These are phyloP conservation scores for Helotiales sp. DNA, from an alignment of 2,329 filamentous ascomycete genomes.

Conservation along the genomic window DNA sequence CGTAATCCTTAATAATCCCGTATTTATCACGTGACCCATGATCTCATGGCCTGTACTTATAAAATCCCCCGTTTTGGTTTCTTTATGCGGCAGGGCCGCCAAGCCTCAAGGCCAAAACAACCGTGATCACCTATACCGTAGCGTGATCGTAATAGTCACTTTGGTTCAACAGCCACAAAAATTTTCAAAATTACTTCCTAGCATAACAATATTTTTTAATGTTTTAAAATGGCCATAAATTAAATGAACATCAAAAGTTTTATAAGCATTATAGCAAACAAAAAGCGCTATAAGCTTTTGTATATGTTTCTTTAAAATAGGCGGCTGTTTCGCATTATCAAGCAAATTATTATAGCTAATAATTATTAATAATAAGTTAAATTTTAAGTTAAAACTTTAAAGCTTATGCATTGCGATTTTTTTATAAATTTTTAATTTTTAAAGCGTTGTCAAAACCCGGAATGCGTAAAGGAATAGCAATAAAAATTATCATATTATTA, in stretches of 20 bases:
- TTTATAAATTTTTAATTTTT: slow-evolving; percentile 23
- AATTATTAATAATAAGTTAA: slow-evolving; percentile 11
- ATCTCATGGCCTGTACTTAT: too few relatives aligned
- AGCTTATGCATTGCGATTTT: slow-evolving; percentile 22
- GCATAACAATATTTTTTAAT: slow-evolving; percentile 34
- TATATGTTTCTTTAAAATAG: slow-evolving; percentile 22
- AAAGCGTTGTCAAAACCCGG: slow-evolving; percentile 20
- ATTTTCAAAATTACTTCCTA: slow-evolving; percentile 34
- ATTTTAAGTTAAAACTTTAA: slow-evolving; percentile 12
- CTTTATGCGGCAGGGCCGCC: too few relatives aligned
- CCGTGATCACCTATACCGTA: too few relatives aligned
- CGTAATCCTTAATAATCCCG: too few relatives aligned
- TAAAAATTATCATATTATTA: slow-evolving; percentile 15
- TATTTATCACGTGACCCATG: too few relatives aligned
- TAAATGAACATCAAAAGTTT: slow-evolving; percentile 31
- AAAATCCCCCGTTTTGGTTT: too few relatives aligned
- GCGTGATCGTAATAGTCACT: too few relatives aligned
- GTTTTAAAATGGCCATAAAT: slow-evolving; percentile 38
- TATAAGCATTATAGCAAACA: slow-evolving; percentile 28
- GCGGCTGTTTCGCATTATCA: slow-evolving; percentile 21
- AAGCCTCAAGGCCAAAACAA: too few relatives aligned
- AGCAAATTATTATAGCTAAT: slow-evolving; percentile 21
- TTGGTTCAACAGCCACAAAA: slow-evolving; percentile 32
- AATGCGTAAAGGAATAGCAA: slow-evolving; percentile 18
- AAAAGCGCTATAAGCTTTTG: slow-evolving; percentile 24